Base-by-base conservation (phyloP, 257 asterid species). In the Nicotiana otophora region DNA sequence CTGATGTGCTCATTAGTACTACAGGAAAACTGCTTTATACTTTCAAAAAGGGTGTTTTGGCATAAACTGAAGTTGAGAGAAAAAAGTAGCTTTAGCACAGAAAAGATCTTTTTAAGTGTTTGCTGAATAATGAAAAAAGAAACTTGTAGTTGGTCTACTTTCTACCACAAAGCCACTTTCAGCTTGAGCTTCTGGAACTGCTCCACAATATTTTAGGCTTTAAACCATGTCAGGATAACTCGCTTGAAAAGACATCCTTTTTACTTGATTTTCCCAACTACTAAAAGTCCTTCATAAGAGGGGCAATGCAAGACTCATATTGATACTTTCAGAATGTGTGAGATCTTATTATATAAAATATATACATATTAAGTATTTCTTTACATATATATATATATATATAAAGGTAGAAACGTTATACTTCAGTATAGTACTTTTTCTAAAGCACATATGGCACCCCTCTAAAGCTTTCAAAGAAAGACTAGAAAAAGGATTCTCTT, bases 381-480 rank as follows among this genome's bases (percentile, higher is more conserved):
- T 30, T 30, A 30, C 2, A 30, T 30, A 3, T 30, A 3, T 30
- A 30, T 28, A 28, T 28, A 28, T 28, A 30, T 30, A 3, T 30
- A 3, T 30, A 30, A 0, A 30, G 3, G 33, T 3, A 31, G 34
- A 31, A 31, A 31, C 34, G 34, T 31, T 31, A 31, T 31, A 31
- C 34, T 31, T 31, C 34, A 31, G 34, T 31, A 31, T 31, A 3
- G 34, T 31, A 3, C 33, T 31, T 31, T 31, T 31, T 31, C 5
- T 31, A 31, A 48, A 48, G 54, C 3, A 48, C 54, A 48, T 48
- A 94, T 93, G 97, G 97, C 39, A 97, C 83, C 98, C 92, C 15
- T 1, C 95, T 97, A 5, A 90, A 86, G 42, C 8, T 36, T 9
- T 36, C 42, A 36, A 36, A 36, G 42, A 36, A 36, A 36, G 8